These are phyloP conservation scores for Schwanniomyces pseudopolymorphus DNA, from an alignment of 805 yeast species.

Conservation along the genomic window DNA sequence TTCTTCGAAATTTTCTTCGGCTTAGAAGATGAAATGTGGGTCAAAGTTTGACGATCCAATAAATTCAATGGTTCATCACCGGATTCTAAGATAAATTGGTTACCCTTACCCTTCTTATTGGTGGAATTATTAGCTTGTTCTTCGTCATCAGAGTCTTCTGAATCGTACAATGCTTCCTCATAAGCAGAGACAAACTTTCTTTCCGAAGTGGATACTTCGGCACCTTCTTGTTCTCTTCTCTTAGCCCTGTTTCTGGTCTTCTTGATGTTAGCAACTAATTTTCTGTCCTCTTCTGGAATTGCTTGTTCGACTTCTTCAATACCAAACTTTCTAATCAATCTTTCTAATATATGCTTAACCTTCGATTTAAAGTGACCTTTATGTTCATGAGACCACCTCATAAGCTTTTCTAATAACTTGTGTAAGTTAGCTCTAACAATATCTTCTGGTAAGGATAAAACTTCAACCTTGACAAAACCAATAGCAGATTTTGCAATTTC, in stretches of 20 bases:
- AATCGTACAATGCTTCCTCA: conserved; percentile 87
- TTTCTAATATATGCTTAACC: conserved; percentile 89
- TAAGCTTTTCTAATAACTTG: conserved; percentile 65
- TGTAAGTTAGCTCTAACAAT: conserved; percentile 64
- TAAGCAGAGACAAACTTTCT: conserved; percentile 78
- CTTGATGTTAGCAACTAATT: conserved; percentile 79
- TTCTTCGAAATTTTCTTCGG: conserved; percentile 61
- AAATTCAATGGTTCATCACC: conserved; percentile 83
- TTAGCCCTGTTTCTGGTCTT: conserved; percentile 83
- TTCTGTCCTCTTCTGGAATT: conserved; percentile 89
- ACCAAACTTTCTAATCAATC: conserved; percentile 90
- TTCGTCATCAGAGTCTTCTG: conserved; percentile 57
- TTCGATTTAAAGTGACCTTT: conserved; percentile 92
- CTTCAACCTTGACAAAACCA: conserved; percentile 91
- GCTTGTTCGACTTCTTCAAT: conserved; percentile 73
- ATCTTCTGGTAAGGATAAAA: conserved; percentile 78
- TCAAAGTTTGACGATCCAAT: conserved; percentile 77
- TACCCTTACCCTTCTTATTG: conserved; percentile 34
- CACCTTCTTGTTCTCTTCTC: conserved; percentile 54
- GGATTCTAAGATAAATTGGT: conserved; percentile 74
- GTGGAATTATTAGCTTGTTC: conserved; percentile 42
- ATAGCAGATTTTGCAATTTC: conserved; percentile 94
- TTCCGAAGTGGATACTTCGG: conserved; percentile 19
- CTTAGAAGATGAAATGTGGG: conserved; percentile 85
- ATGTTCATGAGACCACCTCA: conserved; percentile 95